A percentile compares a stretch with the other conserved stretches of the same genome.
Conservation (phyloP, 495 filamentous ascomycete species). For the Penicillium dipodomyicola region DNA sequence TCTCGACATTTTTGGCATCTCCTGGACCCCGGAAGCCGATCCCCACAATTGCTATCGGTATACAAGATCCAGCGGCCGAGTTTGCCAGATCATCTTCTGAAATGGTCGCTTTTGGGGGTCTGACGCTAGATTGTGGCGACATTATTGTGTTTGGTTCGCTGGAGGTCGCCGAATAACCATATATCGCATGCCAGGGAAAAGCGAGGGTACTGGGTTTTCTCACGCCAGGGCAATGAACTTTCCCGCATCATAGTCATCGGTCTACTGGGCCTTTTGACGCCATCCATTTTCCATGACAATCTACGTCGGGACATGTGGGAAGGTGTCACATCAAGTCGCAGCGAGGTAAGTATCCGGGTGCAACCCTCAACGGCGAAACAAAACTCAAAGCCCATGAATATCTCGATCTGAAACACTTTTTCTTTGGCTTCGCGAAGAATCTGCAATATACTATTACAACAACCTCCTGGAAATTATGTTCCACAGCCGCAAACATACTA, state of each 20-base stretch:
- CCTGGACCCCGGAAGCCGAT: constrained; percentile 61
- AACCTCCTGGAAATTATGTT: background rate
- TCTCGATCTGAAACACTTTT: constrained; percentile 6
- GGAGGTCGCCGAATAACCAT: background rate
- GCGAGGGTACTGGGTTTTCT: background rate
- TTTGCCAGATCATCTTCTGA: constrained; percentile 10
- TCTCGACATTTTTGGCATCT: constrained; percentile 47
- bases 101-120: no score
- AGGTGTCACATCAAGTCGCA: constrained; percentile 4
- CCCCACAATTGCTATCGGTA: constrained; percentile 62
- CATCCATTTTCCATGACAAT: background rate
- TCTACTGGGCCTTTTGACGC: background rate
- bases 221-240: background rate
- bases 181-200: background rate
- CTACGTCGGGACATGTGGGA: constrained; percentile 2
- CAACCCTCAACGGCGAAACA: constrained; percentile 8
- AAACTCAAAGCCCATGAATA: background rate
- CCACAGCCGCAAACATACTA: constrained; percentile 3
- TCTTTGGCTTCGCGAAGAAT: background rate
- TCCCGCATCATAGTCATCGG: background rate
- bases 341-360: constrained; percentile 11
- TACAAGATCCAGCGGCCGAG: constrained; percentile 15
- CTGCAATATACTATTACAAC: background rate
- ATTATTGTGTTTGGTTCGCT: background rate
- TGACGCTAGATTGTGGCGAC: background rate